phyloP scores from a whole-genome alignment of 352 stramenopile species.

The Pythium myriotylum region DNA sequence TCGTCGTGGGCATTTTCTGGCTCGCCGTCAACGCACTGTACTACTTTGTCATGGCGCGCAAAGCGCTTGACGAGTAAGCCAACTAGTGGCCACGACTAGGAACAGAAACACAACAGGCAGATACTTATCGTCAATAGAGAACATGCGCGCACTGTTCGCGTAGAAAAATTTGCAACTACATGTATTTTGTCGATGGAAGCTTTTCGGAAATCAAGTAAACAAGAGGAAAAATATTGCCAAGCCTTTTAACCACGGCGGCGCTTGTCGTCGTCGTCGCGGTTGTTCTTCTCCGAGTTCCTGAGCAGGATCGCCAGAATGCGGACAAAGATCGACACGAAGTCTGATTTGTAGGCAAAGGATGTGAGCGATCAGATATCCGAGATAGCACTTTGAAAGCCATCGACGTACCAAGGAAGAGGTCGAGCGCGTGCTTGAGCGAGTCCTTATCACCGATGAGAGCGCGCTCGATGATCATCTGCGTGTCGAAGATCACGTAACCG shows the following conservation, averaged over 20 bases:
- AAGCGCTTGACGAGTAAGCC: slow-evolving; percentile 4
- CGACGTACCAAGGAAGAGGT: slow-evolving; percentile 83
- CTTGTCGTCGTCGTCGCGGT: slow-evolving; percentile 32
- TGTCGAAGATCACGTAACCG: slow-evolving; percentile 91
- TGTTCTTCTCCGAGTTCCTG: slow-evolving; percentile 65
- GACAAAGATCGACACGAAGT: slow-evolving; percentile 89
- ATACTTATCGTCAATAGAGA: slow-evolving; percentile 7
- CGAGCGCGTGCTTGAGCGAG: slow-evolving; percentile 77
- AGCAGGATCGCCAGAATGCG: slow-evolving; percentile 85
- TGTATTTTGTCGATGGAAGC: no score
- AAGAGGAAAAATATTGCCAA: no score
- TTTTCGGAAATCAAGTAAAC: no score
- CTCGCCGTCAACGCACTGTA: slow-evolving; percentile 32
- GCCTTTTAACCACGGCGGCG: slow-evolving; percentile 31
- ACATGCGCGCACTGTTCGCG: background rate
- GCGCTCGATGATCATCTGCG: slow-evolving; percentile 92
- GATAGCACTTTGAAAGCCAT: no score
- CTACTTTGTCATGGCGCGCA: slow-evolving; percentile 27
- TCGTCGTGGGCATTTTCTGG: slow-evolving; percentile 28
- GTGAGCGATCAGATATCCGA: no score
- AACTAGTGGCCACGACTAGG: no score
- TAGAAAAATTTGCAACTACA: no score
- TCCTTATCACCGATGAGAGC: slow-evolving; percentile 81
- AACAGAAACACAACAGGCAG: no score
- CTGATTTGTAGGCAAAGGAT: no score